Conservation (phyloP, 1,284 basidiomycete genomes). For the Inonotus obliquus region DNA sequence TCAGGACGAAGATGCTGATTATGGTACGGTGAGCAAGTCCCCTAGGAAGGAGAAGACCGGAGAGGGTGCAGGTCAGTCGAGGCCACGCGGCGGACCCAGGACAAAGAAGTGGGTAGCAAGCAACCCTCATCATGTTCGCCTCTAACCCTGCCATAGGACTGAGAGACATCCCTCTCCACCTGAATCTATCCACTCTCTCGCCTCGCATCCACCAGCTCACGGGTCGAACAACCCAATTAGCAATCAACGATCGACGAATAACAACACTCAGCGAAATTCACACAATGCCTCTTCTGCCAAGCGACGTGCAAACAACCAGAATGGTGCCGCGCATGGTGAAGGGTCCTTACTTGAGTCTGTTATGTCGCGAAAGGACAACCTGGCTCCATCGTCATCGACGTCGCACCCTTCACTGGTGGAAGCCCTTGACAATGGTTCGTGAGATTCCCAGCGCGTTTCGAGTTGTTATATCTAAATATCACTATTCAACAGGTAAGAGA, state of each 20-base stretch:
- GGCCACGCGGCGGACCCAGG: conserved; percentile 46
- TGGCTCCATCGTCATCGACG: conserved; percentile 14
- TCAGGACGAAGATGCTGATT: conserved; percentile 57
- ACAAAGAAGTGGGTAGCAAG: conserved; percentile 50
- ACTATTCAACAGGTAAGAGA: not conserved
- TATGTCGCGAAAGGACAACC: conserved; percentile 17
- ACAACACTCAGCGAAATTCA: conserved; percentile 25
- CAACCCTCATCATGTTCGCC: not conserved
- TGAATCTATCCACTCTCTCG: conserved; percentile 65
- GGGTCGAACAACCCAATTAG: conserved; percentile 25
- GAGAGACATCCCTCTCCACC: conserved; percentile 66
- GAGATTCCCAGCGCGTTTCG: not conserved
- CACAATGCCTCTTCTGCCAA: conserved; percentile 13
- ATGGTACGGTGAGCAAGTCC: conserved; percentile 33
- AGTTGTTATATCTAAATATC: not conserved
- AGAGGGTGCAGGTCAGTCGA: conserved; percentile 29
- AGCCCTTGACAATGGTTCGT: conserved; percentile 1
- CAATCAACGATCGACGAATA: conserved; percentile 25
- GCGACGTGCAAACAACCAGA: conserved; percentile 14
- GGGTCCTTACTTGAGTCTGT: conserved; percentile 17
- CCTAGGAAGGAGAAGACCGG: conserved; percentile 43
- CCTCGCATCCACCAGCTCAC: conserved; percentile 44
- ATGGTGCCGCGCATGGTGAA: conserved; percentile 10
- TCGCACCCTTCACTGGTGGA: conserved; percentile 16
- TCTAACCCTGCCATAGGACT: conserved; percentile 30